These are phyloP conservation scores for Ceratobasidium theobromae DNA, from an alignment of 1,284 basidiomycete genomes.

Conservation along the genomic window DNA sequence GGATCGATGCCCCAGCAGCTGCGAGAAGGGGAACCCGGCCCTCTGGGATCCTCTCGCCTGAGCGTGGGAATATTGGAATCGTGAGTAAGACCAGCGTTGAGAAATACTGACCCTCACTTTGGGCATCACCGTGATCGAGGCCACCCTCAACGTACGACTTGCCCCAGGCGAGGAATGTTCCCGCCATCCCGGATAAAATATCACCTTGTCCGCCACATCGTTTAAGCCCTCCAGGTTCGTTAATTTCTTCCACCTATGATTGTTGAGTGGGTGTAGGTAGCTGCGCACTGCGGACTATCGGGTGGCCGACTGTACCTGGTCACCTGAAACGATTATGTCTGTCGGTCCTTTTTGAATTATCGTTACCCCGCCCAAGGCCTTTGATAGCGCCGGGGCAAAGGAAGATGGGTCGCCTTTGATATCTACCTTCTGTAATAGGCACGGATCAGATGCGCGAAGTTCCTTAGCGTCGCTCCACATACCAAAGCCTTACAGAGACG, in stretches of 20 bases:
- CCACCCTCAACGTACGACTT: conserved; percentile 84
- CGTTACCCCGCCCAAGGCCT: conserved; percentile 79
- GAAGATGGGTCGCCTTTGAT: conserved; percentile 35
- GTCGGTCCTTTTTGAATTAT: conserved; percentile 86
- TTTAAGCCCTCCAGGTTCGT: conserved; percentile 80
- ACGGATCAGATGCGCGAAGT: not conserved
- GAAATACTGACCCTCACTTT: not conserved
- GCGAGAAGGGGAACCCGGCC: conserved; percentile 79
- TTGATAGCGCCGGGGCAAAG: conserved; percentile 47
- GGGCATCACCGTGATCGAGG: conserved; percentile 55
- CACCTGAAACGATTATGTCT: conserved; percentile 56
- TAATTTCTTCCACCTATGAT: conserved; percentile 62
- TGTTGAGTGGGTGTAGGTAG: not conserved
- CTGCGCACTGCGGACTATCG: not conserved
- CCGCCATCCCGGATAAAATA: conserved; percentile 83
- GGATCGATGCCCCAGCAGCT: conserved; percentile 83
- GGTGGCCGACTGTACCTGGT: conserved; percentile 12
- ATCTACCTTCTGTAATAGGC: conserved; percentile 10
- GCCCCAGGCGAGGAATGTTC: conserved; percentile 91
- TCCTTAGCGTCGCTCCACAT: conserved; percentile 39
- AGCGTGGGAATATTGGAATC: not conserved
- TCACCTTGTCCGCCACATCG: conserved; percentile 96
- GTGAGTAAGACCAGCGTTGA: not conserved
- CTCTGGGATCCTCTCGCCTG: conserved; percentile 49
- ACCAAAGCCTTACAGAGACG: conserved; percentile 76